Evolutionary conservation across 1,284 basidiomycete genomes (phyloP), one percentile per base, ranked within the genome.

Genomic region (Chalciporus sp.): DNA sequence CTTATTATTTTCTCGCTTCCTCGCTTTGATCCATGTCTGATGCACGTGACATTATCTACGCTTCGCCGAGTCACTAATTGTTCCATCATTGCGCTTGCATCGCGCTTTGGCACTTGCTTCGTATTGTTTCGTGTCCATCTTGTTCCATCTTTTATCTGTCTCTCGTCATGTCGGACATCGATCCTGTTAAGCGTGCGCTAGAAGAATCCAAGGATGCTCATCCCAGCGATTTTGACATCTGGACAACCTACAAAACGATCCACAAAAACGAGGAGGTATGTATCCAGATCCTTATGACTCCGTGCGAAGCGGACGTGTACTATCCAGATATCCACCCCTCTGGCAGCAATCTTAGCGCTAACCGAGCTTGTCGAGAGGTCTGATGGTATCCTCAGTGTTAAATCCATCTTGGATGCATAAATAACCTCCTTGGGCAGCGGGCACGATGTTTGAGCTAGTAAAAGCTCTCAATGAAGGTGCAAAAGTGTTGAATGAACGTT

Each of bases 361-460:
- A 86, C 90, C 2, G 84, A 93, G 64, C 76, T 94, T 39, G 84
- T 95, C 59, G 77, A 85, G 49, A 75, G 82, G 54, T 93, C 91
- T 19, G 78, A 84, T 71, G 88, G 90, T 87, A 68, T 56, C 1
- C 23, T 31, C 40, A 7, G 17, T 39, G 0, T 20, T 19, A 8
- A 1, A 16, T 20, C 9, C 11, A n/a, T 10, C 1, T 12, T 74
- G 72, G 31, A 41, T 40, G 20, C 52, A 29, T 39, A 19, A 27
- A 49, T 57, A 29, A 58, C 49, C 35, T 49, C 47, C 44, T 51
- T 51, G 43, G 39, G 27, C 51, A 83, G 92, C 91, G 37, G 91
- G 86, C 7, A 95, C 94, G 20, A 95, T 94, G 83, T 92, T 92
- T 63, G 94, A 96, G 72, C 84, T 96, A 44, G 87, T 93, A 42